Percentiles rank a stretch among this genome's conserved stretches.
Conservation (phyloP, 139 green algal genomes). For the Axilococcus clingmanii region DNA sequence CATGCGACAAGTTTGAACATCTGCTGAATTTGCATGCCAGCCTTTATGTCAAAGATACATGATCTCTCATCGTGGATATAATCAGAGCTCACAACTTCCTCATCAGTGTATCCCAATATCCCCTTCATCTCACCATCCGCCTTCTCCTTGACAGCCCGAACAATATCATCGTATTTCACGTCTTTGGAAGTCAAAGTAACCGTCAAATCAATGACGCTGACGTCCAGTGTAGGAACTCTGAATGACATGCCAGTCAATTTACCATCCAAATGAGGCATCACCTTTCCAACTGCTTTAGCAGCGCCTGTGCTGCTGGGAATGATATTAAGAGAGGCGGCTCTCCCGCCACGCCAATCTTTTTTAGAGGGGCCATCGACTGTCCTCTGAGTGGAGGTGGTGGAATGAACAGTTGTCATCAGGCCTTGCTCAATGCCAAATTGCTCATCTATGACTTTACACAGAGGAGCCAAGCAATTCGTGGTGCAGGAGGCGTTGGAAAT, state of each 20-base stretch:
- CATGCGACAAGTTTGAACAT: conserved; percentile 94
- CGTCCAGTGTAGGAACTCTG: conserved; percentile 89
- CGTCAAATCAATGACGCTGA: conserved; percentile 96
- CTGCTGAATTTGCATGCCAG: conserved; percentile 75
- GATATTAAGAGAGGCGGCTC: conserved; percentile 88
- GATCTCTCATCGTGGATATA: conserved; percentile 74
- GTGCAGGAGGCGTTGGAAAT: conserved; percentile 93
- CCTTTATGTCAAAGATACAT: conserved; percentile 82
- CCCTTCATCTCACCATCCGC: conserved; percentile 71
- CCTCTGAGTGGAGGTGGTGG: conserved; percentile 93
- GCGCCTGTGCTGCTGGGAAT: conserved; percentile 95
- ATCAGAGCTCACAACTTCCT: conserved; percentile 86
- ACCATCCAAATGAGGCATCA: conserved; percentile 92
- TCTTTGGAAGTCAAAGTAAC: conserved; percentile 76
- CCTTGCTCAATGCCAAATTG: conserved; percentile 74
- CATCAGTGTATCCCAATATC: conserved; percentile 84
- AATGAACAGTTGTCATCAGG: conserved; percentile 64
- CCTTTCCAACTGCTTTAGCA: conserved; percentile 85
- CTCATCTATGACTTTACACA: conserved; percentile 87
- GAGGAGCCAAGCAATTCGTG: conserved; percentile 93
- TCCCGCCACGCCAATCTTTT: conserved; percentile 96
- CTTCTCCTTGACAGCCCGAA: conserved; percentile 68
- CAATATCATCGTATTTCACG: conserved; percentile 88
- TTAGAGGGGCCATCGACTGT: conserved; percentile 92
- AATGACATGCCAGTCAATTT: conserved; percentile 99